phyloP scores from a whole-genome alignment of 805 yeast species.

The Yamadazyma philogaea region DNA sequence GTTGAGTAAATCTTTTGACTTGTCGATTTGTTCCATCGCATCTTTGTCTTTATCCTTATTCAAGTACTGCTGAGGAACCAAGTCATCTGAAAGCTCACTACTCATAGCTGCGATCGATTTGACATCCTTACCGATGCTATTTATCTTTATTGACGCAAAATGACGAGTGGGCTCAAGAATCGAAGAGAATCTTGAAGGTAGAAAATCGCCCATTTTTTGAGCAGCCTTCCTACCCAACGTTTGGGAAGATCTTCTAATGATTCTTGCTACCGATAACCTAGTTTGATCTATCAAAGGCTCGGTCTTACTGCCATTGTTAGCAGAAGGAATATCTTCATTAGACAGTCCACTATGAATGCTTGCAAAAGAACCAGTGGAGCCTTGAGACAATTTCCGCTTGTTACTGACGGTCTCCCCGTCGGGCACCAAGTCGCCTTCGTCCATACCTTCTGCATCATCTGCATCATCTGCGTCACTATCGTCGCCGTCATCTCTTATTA shows the following conservation, averaged over 20 bases:
- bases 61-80: conserved; percentile 29
- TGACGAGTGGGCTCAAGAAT: conserved; percentile 87
- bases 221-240: conserved; percentile 78
- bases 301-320: conserved; percentile 18
- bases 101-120: conserved; percentile 47
- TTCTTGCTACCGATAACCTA: conserved; percentile 68
- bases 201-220: conserved; percentile 81
- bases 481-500: conserved; percentile 29
- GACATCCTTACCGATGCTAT: conserved; percentile 36
- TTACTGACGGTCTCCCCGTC: conserved; percentile 23
- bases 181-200: conserved; percentile 77
- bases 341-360: conserved; percentile 30
- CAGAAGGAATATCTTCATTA: conserved; percentile 21
- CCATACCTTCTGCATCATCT: conserved; percentile 22
- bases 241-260: conserved; percentile 76
- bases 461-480: conserved; percentile 24
- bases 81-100: conserved; percentile 28
- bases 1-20: conserved; percentile 21
- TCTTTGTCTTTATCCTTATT: conserved; percentile 13
- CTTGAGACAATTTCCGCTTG: conserved; percentile 38
- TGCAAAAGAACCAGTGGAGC: conserved; percentile 33
- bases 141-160: conserved; percentile 80
- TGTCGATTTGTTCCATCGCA: conserved; percentile 12
- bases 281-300: conserved; percentile 73
- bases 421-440: conserved; percentile 22